Conservation (phyloP, 129 eudicot species). For the Glebionis coronaria region DNA sequence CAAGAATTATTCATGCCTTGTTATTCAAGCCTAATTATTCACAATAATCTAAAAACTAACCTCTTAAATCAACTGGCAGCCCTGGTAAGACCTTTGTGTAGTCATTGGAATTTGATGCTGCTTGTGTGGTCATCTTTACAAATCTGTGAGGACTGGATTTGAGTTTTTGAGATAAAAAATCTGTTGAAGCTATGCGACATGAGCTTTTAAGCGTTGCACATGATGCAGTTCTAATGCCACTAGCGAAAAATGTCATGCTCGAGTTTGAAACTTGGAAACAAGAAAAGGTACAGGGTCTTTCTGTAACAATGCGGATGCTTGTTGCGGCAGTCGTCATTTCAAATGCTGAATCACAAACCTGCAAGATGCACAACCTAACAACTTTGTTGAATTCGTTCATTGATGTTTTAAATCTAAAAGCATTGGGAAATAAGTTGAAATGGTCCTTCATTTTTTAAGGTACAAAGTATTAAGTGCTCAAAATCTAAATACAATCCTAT, state of each 20-base stretch:
- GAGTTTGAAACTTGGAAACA: background rate
- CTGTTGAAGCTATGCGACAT: background rate
- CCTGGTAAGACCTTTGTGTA: background rate
- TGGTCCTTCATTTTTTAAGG: background rate
- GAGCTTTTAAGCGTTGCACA: slow-evolving; percentile 1
- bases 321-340: background rate
- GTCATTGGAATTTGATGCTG: background rate
- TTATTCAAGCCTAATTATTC: background rate
- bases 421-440: background rate
- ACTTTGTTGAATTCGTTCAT: no score
- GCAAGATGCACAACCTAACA: background rate
- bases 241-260: background rate
- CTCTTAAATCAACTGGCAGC: background rate
- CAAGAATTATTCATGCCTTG: no score
- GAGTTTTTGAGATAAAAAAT: background rate
- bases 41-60: background rate
- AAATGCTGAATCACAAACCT: background rate
- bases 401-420: no score
- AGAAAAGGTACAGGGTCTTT: background rate
- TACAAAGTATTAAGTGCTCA: no score
- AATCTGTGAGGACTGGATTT: background rate
- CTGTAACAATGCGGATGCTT: background rate
- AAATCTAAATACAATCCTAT: background rate
- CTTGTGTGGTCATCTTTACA: background rate
- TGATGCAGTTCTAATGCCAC: background rate